phyloP scores from a whole-genome alignment of 2,329 filamentous ascomycete genomes.

The Diaporthe velutina region DNA sequence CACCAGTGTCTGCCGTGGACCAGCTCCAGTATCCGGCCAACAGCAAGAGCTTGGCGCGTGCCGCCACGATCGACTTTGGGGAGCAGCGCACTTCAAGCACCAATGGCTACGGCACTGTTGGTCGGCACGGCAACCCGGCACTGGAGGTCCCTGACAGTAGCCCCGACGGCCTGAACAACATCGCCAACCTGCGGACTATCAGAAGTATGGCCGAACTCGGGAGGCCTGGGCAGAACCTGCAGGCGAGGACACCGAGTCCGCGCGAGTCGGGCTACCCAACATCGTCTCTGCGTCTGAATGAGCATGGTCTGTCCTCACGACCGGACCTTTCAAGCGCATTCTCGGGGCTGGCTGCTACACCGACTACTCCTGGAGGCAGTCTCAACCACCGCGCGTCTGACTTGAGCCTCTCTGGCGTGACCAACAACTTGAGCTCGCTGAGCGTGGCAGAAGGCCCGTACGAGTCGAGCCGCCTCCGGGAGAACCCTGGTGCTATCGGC shows the following conservation, averaged over 20 bases:
- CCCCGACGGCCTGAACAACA: slow-evolving; percentile 71
- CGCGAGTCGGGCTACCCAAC: slow-evolving; percentile 37
- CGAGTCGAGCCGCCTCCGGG: slow-evolving; percentile 60
- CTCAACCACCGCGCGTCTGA: slow-evolving; percentile 47
- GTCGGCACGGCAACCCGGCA: slow-evolving; percentile 82
- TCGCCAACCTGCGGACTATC: slow-evolving; percentile 88
- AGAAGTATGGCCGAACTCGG: slow-evolving; percentile 94
- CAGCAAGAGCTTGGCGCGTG: slow-evolving; percentile 87
- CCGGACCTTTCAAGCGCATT: slow-evolving; percentile 36
- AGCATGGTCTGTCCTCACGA: slow-evolving; percentile 38
- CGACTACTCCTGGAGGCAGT: slow-evolving; percentile 49
- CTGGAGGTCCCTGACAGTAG: slow-evolving; percentile 85
- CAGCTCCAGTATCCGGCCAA: slow-evolving; percentile 54
- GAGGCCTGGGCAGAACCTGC: slow-evolving; percentile 31
- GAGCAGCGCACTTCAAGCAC: slow-evolving; percentile 72
- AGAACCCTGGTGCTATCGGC: slow-evolving; percentile 72
- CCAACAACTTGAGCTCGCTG: slow-evolving; percentile 63
- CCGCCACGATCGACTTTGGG: slow-evolving; percentile 97
- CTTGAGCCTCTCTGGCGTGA: slow-evolving; percentile 48
- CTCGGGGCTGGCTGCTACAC: slow-evolving; percentile 46
- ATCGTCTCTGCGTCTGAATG: slow-evolving; percentile 36
- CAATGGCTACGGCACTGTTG: slow-evolving; percentile 81
- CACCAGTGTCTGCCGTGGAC: slow-evolving; percentile 47
- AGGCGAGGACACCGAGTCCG: slow-evolving; percentile 38
- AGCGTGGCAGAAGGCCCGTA: slow-evolving; percentile 61